A percentile compares a stretch with the other conserved stretches of the same genome.
These are phyloP conservation scores for Blastomyces silverae DNA, from an alignment of 2,329 filamentous ascomycete species.

Conservation along the genomic window DNA sequence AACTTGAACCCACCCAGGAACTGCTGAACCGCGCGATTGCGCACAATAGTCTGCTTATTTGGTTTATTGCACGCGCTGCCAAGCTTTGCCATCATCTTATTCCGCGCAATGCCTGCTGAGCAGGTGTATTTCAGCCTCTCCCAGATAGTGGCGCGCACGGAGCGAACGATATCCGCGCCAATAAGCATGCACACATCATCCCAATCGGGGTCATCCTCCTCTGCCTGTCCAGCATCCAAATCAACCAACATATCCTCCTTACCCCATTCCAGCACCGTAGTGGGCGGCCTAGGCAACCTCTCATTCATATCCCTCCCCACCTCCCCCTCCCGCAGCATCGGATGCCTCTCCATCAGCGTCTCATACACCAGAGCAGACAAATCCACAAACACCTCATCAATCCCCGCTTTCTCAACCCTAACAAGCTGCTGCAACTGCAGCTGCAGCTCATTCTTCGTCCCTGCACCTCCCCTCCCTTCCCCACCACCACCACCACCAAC, in stretches of 20 bases:
- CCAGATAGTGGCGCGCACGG: conserved; percentile 62
- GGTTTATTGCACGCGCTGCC: conserved; percentile 90
- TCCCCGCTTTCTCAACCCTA: conserved; percentile 82
- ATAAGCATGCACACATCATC: conserved; percentile 84
- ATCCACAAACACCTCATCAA: conserved; percentile 95
- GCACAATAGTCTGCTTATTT: conserved; percentile 87
- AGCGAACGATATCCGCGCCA: conserved; percentile 79
- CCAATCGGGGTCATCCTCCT: conserved; percentile 85
- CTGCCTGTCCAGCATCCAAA: conserved; percentile 63
- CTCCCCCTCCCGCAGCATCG: conserved; percentile 53
- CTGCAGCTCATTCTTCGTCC: conserved; percentile 19
- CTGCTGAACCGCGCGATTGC: conserved; percentile 69
- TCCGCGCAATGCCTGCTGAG: conserved; percentile 78
- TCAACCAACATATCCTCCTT: conserved; percentile 70
- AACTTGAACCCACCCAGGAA: conserved; percentile 86
- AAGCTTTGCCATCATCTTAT: conserved; percentile 93
- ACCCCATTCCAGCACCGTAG: conserved; percentile 72
- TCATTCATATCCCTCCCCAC: conserved; percentile 56
- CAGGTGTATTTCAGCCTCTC: conserved; percentile 77
- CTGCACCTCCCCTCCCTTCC: conserved; percentile 9
- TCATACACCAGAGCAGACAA: conserved; percentile 76
- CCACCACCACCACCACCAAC: conserved; percentile 22
- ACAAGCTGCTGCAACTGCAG: conserved; percentile 30
- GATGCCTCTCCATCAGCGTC: conserved; percentile 66
- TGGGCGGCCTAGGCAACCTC: conserved; percentile 63